Evolutionary conservation across 106 monocot genomes (phyloP).

Genomic region (Hemerocallis citrina): DNA sequence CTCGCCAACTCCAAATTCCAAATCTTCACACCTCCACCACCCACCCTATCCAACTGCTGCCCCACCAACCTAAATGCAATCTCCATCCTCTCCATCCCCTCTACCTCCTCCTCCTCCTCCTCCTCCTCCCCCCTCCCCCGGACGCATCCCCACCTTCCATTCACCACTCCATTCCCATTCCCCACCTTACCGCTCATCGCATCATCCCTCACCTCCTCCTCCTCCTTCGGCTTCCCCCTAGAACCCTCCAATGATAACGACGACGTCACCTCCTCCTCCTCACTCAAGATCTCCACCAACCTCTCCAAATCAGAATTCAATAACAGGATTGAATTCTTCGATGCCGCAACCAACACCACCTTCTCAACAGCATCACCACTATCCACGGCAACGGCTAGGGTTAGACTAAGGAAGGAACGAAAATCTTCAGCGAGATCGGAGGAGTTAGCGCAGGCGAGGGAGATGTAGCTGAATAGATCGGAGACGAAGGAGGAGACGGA

Average conservation of each 20-base stretch:
- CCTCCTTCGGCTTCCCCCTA: too few species aligned
- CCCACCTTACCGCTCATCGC: constrained; percentile 24
- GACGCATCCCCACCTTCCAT: too few species aligned
- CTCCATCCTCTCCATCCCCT: constrained; percentile 68
- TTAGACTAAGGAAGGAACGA: constrained; percentile 17
- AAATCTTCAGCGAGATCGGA: constrained; percentile 31
- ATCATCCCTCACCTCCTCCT: constrained; percentile 51
- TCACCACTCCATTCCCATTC: too few species aligned
- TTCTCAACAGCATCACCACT: constrained; percentile 24
- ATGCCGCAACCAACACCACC: constrained; percentile 44
- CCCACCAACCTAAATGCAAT: constrained; percentile 69
- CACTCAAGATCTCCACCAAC: constrained; percentile 40
- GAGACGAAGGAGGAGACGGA: constrained; percentile 32
- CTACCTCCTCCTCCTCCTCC: constrained; percentile 62
- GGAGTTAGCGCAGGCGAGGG: constrained; percentile 29
- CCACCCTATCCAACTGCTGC: constrained; percentile 41
- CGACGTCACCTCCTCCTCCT: too few species aligned
- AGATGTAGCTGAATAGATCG: constrained; percentile 31
- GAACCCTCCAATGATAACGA: too few species aligned
- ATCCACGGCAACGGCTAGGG: constrained; percentile 25
- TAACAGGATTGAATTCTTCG: constrained; percentile 38
- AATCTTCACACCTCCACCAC: constrained; percentile 12
- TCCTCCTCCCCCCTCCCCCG: too few species aligned
- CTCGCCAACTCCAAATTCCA: constrained; percentile 50
- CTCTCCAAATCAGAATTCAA: constrained; percentile 25